Conservation (phyloP, 1,139 yeast genomes). For the Taphrina flavorubra region DNA sequence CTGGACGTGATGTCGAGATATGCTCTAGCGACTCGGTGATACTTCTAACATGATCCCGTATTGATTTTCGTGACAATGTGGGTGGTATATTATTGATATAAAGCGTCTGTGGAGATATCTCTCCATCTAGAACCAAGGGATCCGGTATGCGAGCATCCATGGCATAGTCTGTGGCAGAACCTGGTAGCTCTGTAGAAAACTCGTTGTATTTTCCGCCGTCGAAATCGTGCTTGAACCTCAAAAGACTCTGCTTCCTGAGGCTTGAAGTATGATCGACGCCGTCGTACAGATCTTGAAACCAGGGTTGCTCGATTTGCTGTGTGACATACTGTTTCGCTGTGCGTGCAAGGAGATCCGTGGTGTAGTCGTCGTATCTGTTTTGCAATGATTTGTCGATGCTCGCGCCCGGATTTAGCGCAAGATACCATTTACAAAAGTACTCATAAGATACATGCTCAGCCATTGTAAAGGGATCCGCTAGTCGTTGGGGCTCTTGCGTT, state of each 20-base stretch:
- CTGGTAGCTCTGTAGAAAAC: constrained; percentile 41
- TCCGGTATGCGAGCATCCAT: constrained; percentile 8
- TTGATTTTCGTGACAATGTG: neutral
- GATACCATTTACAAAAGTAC: constrained; percentile 42
- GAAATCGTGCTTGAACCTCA: constrained; percentile 41
- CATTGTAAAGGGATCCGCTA: constrained; percentile 41
- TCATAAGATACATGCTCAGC: constrained; percentile 40
- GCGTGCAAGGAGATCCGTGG: constrained; percentile 45
- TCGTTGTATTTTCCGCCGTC: constrained; percentile 43
- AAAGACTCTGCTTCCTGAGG: constrained; percentile 27
- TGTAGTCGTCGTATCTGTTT: constrained; percentile 44
- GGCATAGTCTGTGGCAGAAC: constrained; percentile 7
- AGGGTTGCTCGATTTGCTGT: constrained; percentile 44
- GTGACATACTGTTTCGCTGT: constrained; percentile 46
- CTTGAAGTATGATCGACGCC: constrained; percentile 17
- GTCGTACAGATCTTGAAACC: constrained; percentile 46
- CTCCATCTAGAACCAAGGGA: constrained; percentile 4
- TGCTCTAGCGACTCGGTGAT: neutral
- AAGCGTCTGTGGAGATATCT: constrained; percentile 20
- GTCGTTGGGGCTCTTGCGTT: constrained; percentile 15
- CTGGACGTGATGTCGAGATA: neutral
- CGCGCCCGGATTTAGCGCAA: constrained; percentile 39
- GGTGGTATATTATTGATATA: constrained; percentile 8
- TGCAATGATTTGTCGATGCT: constrained; percentile 24
- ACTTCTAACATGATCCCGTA: neutral